A percentile compares a stretch with the other conserved stretches of the same genome.
These are phyloP conservation scores for Trichoderma harzianum DNA, from an alignment of 2,329 filamentous ascomycete genomes.

Conservation along the genomic window DNA sequence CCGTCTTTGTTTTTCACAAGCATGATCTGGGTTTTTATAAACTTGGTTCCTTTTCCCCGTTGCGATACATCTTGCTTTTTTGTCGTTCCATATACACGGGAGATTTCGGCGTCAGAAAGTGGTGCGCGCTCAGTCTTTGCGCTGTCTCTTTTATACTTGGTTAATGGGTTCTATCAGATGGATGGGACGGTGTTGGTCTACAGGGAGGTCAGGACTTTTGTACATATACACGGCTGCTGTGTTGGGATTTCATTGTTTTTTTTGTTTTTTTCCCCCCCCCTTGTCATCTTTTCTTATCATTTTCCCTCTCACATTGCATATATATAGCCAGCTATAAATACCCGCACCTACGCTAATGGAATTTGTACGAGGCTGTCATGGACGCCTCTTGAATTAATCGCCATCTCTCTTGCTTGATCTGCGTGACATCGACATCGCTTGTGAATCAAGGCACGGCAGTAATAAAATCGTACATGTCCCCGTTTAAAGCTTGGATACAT, in stretches of 20 bases:
- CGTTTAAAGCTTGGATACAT: constrained; percentile 44
- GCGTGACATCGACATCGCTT: background rate
- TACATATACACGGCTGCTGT: background rate
- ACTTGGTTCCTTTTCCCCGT: background rate
- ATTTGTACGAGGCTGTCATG: background rate
- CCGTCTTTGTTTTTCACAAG: background rate
- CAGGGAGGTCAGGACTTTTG: background rate
- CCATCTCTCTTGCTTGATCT: background rate
- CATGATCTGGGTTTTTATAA: background rate
- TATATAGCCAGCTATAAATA: constrained; percentile 11
- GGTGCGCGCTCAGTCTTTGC: background rate
- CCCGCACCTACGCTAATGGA: background rate
- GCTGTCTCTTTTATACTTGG: background rate
- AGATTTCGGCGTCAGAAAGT: background rate
- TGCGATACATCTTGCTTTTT: background rate
- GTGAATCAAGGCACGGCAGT: background rate
- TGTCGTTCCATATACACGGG: background rate
- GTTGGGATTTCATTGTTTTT: background rate
- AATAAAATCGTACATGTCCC: background rate
- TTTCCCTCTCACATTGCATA: background rate
- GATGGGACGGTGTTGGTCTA: background rate
- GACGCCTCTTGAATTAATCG: background rate
- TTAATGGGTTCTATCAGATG: background rate
- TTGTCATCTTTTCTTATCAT: background rate
- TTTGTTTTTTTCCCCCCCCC: background rate